Percentiles rank a stretch among this genome's conserved stretches.
Evolutionary conservation across 2,329 filamentous ascomycete genomes (phyloP).

Genomic region (Apiospora koreana): DNA sequence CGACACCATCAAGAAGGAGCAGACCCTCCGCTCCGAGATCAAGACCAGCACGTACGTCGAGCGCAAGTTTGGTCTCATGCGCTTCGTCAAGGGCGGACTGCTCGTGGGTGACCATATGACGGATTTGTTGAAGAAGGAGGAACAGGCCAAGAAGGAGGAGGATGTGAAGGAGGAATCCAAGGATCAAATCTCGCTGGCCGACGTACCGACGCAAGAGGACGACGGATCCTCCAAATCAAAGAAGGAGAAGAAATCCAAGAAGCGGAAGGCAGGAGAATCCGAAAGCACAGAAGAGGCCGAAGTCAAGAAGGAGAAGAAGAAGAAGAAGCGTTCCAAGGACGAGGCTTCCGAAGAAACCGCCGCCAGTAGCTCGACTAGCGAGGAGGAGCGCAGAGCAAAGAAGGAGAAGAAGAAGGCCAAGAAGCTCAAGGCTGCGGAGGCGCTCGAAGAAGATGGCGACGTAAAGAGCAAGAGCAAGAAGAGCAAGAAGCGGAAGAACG

Average conservation of each 20-base stretch:
- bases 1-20: conserved; percentile 69
- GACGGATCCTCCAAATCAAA: conserved; percentile 13
- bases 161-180: conserved; percentile 31
- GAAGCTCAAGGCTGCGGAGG: conserved; percentile 27
- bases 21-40: conserved; percentile 66
- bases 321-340: conserved; percentile 36
- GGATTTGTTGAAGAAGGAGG: conserved; percentile 39
- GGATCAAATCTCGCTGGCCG: conserved; percentile 20
- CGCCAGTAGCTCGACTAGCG: conserved; percentile 24
- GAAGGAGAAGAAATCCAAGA: conserved; percentile 39
- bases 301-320: conserved; percentile 31
- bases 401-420: conserved; percentile 28
- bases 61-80: conserved; percentile 75
- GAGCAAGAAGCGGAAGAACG: conserved; percentile 31
- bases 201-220: background rate
- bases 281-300: conserved; percentile 37
- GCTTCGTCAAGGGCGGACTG: conserved; percentile 85
- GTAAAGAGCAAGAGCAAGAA: conserved; percentile 35
- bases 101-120: conserved; percentile 59
- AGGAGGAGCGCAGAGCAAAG: conserved; percentile 24
- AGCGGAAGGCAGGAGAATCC: conserved; percentile 39
- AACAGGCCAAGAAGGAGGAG: conserved; percentile 39
- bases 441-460: conserved; percentile 27
- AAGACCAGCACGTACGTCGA: conserved; percentile 75
- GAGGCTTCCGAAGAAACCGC: conserved; percentile 20